phyloP scores from a whole-genome alignment of 169 alveolate genomes.

The Theileria equi region DNA sequence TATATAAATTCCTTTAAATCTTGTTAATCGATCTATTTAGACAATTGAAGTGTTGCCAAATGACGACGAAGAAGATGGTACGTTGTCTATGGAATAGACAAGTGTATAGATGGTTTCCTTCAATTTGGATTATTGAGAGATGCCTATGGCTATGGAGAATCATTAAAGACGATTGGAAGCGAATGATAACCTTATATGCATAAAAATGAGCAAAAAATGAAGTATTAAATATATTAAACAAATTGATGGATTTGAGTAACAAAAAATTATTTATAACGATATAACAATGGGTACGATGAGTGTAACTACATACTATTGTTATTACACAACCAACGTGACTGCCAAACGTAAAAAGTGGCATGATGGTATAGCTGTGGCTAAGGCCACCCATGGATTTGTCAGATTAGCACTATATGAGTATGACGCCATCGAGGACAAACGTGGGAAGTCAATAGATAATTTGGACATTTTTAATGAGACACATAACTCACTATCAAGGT shows the following conservation, averaged over 20 bases:
- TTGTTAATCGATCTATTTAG: not conserved
- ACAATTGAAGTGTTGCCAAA: conserved; percentile 54
- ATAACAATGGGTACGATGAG: not conserved
- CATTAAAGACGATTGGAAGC: not conserved
- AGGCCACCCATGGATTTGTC: conserved; percentile 30
- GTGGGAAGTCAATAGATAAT: conserved; percentile 22
- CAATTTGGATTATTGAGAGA: conserved; percentile 35
- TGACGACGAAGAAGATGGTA: conserved; percentile 54
- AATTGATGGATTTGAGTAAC: too few relatives aligned
- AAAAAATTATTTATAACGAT: too few relatives aligned
- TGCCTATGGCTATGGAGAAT: conserved; percentile 49
- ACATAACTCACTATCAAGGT: conserved; percentile 16
- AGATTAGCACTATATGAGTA: conserved; percentile 34
- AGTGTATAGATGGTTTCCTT: conserved; percentile 7
- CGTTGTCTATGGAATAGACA: not conserved
- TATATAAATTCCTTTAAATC: not conserved
- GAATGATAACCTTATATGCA: not conserved
- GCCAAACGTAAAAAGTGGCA: conserved; percentile 44
- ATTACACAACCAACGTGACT: conserved; percentile 33
- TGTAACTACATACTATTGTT: conserved; percentile 21
- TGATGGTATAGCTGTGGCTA: conserved; percentile 32
- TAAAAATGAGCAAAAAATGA: not conserved
- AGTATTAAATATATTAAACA: not conserved
- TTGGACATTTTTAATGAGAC: conserved; percentile 36
- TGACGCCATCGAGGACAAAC: not conserved